These are phyloP conservation scores for Proliferodiscus dingleyae DNA, from an alignment of 2,329 filamentous ascomycete genomes.

Conservation along the genomic window DNA sequence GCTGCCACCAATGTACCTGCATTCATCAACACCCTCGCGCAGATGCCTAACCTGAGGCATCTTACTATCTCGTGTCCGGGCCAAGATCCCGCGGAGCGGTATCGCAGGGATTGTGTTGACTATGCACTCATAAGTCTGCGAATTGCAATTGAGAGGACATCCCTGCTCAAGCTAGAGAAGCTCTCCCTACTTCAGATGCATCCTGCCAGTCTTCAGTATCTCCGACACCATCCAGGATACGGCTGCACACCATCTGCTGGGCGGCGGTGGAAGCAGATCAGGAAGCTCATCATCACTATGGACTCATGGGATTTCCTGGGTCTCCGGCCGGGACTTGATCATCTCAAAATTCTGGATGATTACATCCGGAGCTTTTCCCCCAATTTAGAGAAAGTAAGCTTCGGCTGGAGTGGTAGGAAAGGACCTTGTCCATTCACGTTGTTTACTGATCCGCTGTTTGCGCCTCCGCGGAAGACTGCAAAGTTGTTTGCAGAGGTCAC, in stretches of 20 bases:
- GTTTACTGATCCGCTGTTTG: conserved; percentile 59
- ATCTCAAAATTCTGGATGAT: conserved; percentile 74
- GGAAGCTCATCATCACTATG: conserved; percentile 66
- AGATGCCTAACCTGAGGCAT: conserved; percentile 66
- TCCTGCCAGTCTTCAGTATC: conserved; percentile 68
- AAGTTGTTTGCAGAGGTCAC: conserved; percentile 63
- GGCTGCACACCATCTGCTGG: conserved; percentile 68
- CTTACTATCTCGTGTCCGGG: conserved; percentile 73
- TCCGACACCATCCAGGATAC: conserved; percentile 69
- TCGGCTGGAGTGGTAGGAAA: conserved; percentile 69
- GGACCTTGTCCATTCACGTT: conserved; percentile 71
- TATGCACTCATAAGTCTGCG: conserved; percentile 84
- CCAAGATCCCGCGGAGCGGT: conserved; percentile 62
- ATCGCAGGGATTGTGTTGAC: conserved; percentile 74
- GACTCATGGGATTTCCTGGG: conserved; percentile 63
- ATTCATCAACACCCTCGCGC: conserved; percentile 70
- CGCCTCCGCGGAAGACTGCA: conserved; percentile 45
- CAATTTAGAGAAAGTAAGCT: conserved; percentile 64
- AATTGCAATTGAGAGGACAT: conserved; percentile 73
- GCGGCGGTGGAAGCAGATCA: conserved; percentile 73
- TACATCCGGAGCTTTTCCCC: conserved; percentile 69
- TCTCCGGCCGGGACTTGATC: conserved; percentile 57
- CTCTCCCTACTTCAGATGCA: conserved; percentile 72
- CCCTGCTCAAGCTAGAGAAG: conserved; percentile 59
- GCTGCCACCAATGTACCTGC: conserved; percentile 82